phyloP scores from a whole-genome alignment of 2,329 filamentous ascomycete genomes.

The Pyrenochaeta sp. region DNA sequence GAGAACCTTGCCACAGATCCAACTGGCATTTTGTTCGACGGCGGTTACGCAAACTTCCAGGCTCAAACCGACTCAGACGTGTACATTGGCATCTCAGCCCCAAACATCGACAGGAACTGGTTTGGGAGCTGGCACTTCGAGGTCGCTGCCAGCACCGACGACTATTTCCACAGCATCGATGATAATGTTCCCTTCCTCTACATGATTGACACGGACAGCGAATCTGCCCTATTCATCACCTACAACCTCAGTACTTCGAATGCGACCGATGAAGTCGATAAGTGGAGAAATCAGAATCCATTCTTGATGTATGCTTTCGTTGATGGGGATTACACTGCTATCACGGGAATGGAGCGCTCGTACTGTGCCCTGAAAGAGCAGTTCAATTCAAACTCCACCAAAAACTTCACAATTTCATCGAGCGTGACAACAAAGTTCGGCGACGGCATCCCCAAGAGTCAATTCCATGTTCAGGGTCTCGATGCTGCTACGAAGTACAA shows the following conservation, averaged over 20 bases:
- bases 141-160: constrained; percentile 82
- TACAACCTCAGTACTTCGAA: constrained; percentile 69
- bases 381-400: constrained; percentile 69
- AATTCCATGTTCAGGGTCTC: constrained; percentile 83
- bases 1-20: constrained; percentile 55
- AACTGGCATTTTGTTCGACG: constrained; percentile 59
- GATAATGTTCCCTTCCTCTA: constrained; percentile 67
- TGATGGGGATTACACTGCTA: constrained; percentile 59
- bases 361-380: constrained; percentile 78
- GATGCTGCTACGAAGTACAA: constrained; percentile 75
- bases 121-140: constrained; percentile 80
- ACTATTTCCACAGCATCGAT: constrained; percentile 74
- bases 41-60: constrained; percentile 73
- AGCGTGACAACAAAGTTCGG: constrained; percentile 71
- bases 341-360: constrained; percentile 77
- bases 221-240: constrained; percentile 80
- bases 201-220: constrained; percentile 85
- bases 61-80: constrained; percentile 70
- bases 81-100: constrained; percentile 78
- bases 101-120: constrained; percentile 63
- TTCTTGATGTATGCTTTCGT: constrained; percentile 82
- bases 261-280: constrained; percentile 57
- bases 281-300: constrained; percentile 62
- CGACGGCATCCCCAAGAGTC: constrained; percentile 73
- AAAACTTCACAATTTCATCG: constrained; percentile 66